phyloP scores from a whole-genome alignment of 2,329 filamentous ascomycete genomes.

The Bipolaris cookei region DNA sequence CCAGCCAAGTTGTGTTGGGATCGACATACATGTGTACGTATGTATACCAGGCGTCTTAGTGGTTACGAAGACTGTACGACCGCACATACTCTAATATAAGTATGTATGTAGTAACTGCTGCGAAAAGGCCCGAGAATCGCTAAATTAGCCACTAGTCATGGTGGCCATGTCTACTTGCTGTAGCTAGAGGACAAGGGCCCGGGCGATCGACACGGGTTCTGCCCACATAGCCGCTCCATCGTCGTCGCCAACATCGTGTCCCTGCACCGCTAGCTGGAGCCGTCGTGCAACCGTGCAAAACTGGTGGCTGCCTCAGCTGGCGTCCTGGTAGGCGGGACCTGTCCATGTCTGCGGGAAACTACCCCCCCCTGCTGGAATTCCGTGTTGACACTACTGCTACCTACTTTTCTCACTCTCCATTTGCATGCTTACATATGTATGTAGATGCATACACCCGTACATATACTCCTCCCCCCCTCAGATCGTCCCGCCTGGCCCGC shows the following conservation, averaged over 20 bases:
- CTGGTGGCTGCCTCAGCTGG: too few relatives aligned
- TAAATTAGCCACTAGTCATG: constrained; percentile 8
- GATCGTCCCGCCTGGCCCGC: not conserved
- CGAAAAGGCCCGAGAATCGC: constrained; percentile 9
- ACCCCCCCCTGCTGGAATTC: not conserved
- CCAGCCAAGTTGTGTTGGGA: too few relatives aligned
- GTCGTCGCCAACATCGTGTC: constrained; percentile 4
- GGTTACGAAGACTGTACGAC: not conserved
- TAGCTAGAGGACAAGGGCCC: not conserved
- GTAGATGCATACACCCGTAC: too few relatives aligned
- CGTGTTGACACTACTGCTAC: not conserved
- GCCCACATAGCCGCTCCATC: constrained; percentile 30
- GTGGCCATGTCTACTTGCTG: too few relatives aligned
- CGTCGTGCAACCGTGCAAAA: too few relatives aligned
- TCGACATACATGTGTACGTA: too few relatives aligned
- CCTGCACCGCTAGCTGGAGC: not conserved
- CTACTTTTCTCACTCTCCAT: not conserved
- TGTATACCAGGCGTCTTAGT: not conserved
- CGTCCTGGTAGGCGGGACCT: too few relatives aligned
- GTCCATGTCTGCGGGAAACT: constrained; percentile 9
- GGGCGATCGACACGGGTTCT: constrained; percentile 29
- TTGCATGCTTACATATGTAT: not conserved
- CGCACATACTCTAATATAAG: too few relatives aligned
- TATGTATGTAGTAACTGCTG: constrained; percentile 6
- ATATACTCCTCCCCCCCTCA: not conserved